Evolutionary conservation across 1,139 yeast species (phyloP).

Genomic region (Arxiozyma heterogenica): DNA sequence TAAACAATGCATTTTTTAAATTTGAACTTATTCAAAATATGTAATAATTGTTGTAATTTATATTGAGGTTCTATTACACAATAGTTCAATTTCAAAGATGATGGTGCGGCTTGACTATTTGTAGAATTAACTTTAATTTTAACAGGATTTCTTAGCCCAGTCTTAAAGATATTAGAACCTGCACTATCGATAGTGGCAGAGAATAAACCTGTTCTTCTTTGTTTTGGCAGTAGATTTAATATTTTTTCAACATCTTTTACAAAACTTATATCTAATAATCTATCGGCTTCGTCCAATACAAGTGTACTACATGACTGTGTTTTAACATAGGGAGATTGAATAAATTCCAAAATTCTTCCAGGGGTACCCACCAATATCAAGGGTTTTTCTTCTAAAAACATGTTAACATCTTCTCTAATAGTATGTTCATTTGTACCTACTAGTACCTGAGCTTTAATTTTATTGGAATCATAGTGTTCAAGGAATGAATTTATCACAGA

Average conservation of each 20-base stretch:
- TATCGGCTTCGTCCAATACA: slow-evolving; percentile 89
- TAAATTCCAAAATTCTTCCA: slow-evolving; percentile 74
- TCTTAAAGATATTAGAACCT: slow-evolving; percentile 55
- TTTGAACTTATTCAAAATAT: slow-evolving; percentile 44
- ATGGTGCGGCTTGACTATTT: slow-evolving; percentile 39
- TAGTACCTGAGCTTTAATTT: slow-evolving; percentile 56
- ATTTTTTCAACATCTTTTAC: slow-evolving; percentile 59
- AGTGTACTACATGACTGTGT: slow-evolving; percentile 59
- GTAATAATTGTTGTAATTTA: slow-evolving; percentile 52
- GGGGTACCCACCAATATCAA: slow-evolving; percentile 88
- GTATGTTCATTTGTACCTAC: slow-evolving; percentile 61
- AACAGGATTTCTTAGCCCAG: slow-evolving; percentile 87
- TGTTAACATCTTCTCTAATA: slow-evolving; percentile 65
- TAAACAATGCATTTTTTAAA: slow-evolving; percentile 77
- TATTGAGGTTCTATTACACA: slow-evolving; percentile 49
- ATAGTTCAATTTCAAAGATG: slow-evolving; percentile 55
- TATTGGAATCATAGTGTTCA: slow-evolving; percentile 36
- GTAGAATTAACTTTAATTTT: slow-evolving; percentile 62
- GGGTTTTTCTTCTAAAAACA: slow-evolving; percentile 46
- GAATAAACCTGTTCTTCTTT: slow-evolving; percentile 85
- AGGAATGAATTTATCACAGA: slow-evolving; percentile 54
- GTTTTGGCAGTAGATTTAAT: slow-evolving; percentile 66
- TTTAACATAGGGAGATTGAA: slow-evolving; percentile 42
- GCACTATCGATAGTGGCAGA: slow-evolving; percentile 87
- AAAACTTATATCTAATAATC: slow-evolving; percentile 72